phyloP scores from a whole-genome alignment of 441 rosid genomes.

The Erodium moschatum region DNA sequence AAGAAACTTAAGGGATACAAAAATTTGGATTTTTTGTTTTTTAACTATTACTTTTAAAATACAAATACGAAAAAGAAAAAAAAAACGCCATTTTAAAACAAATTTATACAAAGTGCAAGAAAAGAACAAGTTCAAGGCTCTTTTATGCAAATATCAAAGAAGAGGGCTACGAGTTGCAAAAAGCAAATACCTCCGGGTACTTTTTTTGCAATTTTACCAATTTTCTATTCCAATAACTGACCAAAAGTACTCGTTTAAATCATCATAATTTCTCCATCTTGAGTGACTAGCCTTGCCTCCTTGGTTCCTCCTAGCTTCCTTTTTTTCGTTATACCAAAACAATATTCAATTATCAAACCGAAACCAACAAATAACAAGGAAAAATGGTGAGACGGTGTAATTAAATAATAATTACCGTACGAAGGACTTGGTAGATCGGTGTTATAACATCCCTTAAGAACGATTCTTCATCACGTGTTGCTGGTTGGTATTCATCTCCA shows the following conservation, averaged over 20 bases:
- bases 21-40: too few relatives aligned
- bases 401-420: neutral
- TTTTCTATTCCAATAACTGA: neutral
- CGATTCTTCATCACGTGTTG: neutral
- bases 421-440: neutral
- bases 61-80: too few relatives aligned
- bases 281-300: neutral
- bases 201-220: too few relatives aligned
- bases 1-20: too few relatives aligned
- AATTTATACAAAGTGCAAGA: too few relatives aligned
- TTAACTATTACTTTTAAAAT: too few relatives aligned
- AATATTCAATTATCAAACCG: neutral
- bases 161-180: too few relatives aligned
- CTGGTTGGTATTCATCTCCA: neutral
- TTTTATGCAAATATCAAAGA: too few relatives aligned
- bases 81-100: too few relatives aligned
- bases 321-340: neutral
- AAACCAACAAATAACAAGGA: neutral
- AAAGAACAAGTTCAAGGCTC: too few relatives aligned
- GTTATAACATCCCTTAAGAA: neutral
- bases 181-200: too few relatives aligned
- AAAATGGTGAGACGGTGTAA: neutral
- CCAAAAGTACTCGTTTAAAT: neutral
- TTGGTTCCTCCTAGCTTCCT: neutral
- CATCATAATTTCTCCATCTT: constrained; percentile 1